Evolutionary conservation across 768 basidiomycete species (phyloP).

Genomic region (Neoboletus brunneissimus): DNA sequence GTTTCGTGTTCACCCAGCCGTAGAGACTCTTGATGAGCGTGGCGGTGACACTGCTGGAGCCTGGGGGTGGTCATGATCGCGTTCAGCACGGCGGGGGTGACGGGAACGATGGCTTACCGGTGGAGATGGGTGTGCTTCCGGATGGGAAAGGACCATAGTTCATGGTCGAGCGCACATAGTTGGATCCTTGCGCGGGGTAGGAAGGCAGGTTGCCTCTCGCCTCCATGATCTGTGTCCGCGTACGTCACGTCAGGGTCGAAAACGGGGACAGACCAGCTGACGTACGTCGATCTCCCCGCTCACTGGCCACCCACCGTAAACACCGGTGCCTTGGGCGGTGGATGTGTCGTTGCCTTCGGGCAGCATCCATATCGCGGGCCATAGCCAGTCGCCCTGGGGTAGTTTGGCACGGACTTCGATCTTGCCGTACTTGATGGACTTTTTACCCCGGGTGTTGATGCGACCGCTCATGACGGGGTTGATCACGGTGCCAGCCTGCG

Average conservation of each 20-base stretch:
- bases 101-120: slow-evolving; percentile 10
- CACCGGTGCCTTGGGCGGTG: slow-evolving; percentile 15
- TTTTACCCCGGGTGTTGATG: slow-evolving; percentile 48
- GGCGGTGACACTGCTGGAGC: slow-evolving; percentile 4
- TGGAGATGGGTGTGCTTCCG: slow-evolving; percentile 32
- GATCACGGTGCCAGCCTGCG: slow-evolving; percentile 36
- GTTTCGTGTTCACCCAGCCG: slow-evolving; percentile 37
- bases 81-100: neutral
- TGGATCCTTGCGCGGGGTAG: slow-evolving; percentile 42
- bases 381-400: slow-evolving; percentile 48
- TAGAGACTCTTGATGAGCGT: slow-evolving; percentile 38
- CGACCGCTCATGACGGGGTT: slow-evolving; percentile 56
- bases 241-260: neutral
- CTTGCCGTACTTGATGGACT: slow-evolving; percentile 52
- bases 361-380: slow-evolving; percentile 35
- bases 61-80: neutral
- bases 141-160: slow-evolving; percentile 61
- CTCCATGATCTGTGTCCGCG: slow-evolving; percentile 46
- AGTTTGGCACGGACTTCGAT: slow-evolving; percentile 61
- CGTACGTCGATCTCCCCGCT: slow-evolving; percentile 60
- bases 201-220: slow-evolving; percentile 48
- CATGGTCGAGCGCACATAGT: slow-evolving; percentile 54
- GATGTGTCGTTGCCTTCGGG: slow-evolving; percentile 26
- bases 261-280: neutral
- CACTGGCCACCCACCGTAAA: slow-evolving; percentile 44